Percentiles rank a stretch among this genome's conserved stretches.
These are phyloP conservation scores for Syzygium malaccense DNA, from an alignment of 441 rosid species.

Conservation along the genomic window DNA sequence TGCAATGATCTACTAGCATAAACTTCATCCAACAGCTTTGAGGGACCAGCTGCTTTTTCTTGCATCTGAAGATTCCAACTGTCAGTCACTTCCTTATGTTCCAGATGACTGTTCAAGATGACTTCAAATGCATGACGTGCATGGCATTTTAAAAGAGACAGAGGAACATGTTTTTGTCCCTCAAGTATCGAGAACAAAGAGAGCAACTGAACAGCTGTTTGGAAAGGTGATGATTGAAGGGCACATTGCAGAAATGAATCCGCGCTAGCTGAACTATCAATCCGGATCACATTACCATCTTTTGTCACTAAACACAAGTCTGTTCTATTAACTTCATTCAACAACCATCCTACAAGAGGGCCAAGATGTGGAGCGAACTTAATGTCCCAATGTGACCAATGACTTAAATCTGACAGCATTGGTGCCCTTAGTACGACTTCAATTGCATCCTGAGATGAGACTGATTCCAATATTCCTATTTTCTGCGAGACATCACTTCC, in stretches of 20 bases:
- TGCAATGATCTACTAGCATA: not conserved
- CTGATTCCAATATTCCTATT: conserved; percentile 17
- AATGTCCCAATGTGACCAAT: conserved; percentile 91
- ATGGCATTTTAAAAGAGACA: conserved; percentile 65
- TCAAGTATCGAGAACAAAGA: conserved; percentile 66
- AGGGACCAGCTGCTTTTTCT: not conserved
- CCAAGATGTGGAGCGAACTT: conserved; percentile 77
- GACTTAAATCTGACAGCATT: conserved; percentile 63
- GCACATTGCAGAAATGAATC: conserved; percentile 84
- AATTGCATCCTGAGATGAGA: conserved; percentile 57
- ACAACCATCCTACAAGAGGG: conserved; percentile 59
- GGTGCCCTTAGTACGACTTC: conserved; percentile 70
- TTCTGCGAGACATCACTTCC: conserved; percentile 13
- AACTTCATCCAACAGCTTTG: conserved; percentile 10
- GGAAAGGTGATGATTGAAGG: conserved; percentile 64
- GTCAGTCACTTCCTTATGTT: conserved; percentile 22
- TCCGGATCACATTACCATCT: conserved; percentile 74
- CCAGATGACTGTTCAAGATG: conserved; percentile 30
- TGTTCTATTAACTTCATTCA: conserved; percentile 54
- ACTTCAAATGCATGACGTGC: conserved; percentile 69
- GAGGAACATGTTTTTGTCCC: conserved; percentile 52
- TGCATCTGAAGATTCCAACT: conserved; percentile 15
- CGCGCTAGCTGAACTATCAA: conserved; percentile 64
- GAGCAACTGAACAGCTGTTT: conserved; percentile 59
- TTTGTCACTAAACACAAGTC: conserved; percentile 52